A percentile compares a stretch with the other conserved stretches of the same genome.
These are phyloP conservation scores for Fagopyrum tataricum DNA, from an alignment of 148 eudicot genomes.

Conservation along the genomic window DNA sequence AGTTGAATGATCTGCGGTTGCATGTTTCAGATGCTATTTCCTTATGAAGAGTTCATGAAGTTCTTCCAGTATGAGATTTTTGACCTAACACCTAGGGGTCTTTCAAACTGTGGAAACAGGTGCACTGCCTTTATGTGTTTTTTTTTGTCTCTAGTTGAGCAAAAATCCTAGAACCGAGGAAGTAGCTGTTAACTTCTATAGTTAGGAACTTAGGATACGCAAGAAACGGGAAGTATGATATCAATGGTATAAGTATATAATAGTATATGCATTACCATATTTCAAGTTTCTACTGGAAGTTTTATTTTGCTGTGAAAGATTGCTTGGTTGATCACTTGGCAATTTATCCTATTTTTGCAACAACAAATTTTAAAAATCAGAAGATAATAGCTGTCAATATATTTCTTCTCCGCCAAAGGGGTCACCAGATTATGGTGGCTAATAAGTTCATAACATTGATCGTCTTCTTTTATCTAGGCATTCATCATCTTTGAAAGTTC, in stretches of 20 bases:
- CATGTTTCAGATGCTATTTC: conserved; percentile 71
- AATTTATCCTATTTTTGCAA: neutral
- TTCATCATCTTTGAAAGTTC: neutral
- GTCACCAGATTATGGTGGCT: neutral
- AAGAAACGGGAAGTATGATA: neutral
- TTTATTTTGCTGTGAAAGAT: neutral
- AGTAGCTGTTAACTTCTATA: neutral
- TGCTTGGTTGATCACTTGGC: neutral
- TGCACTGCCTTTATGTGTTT: conserved; percentile 12
- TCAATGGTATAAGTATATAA: neutral
- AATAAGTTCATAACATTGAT: neutral
- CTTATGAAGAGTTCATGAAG: conserved; percentile 71
- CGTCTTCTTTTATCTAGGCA: neutral
- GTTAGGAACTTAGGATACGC: neutral
- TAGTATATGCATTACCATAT: neutral
- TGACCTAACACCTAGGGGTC: conserved; percentile 74
- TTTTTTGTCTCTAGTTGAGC: neutral
- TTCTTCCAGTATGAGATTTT: conserved; percentile 49
- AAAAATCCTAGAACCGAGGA: neutral
- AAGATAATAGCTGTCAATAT: neutral
- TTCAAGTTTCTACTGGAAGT: neutral
- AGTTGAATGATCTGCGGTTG: conserved; percentile 2
- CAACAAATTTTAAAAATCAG: too few species aligned
- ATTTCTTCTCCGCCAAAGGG: neutral
- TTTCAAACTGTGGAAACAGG: conserved; percentile 92